Conservation (phyloP, 2,329 filamentous ascomycete species). For the Penicillium sp. region DNA sequence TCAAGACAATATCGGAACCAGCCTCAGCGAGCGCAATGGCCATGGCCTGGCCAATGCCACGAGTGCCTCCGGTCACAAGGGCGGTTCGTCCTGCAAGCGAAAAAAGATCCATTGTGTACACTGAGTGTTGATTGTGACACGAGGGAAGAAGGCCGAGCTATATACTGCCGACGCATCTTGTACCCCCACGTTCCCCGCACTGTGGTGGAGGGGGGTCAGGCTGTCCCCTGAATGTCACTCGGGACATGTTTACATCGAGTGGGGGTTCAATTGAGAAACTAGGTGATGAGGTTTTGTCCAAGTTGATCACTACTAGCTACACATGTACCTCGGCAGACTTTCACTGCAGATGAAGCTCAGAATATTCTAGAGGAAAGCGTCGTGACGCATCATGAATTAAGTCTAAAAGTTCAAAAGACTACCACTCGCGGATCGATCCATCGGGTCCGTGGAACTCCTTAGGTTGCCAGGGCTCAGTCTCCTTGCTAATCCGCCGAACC, state of each 20-base stretch:
- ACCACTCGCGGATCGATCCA: conserved; percentile 70
- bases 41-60: conserved; percentile 40
- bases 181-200: conserved; percentile 17
- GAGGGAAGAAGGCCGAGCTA: conserved; percentile 7
- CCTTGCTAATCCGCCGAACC: conserved; percentile 60
- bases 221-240: background rate
- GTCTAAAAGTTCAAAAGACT: conserved; percentile 9
- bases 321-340: no score
- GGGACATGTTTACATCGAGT: background rate
- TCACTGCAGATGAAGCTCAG: no score
- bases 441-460: conserved; percentile 69
- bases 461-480: conserved; percentile 64
- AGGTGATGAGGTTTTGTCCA: background rate
- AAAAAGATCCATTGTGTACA: conserved; percentile 23
- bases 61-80: conserved; percentile 38
- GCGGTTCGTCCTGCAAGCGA: conserved; percentile 30
- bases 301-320: no score
- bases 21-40: conserved; percentile 38
- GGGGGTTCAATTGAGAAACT: background rate
- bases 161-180: background rate
- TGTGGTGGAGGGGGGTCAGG: background rate
- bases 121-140: background rate
- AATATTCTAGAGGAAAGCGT: no score
- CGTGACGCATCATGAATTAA: background rate
- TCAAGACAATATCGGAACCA: conserved; percentile 34